Base-by-base conservation (phyloP, 2,329 filamentous ascomycete species). In the Simplicillium sp. region DNA sequence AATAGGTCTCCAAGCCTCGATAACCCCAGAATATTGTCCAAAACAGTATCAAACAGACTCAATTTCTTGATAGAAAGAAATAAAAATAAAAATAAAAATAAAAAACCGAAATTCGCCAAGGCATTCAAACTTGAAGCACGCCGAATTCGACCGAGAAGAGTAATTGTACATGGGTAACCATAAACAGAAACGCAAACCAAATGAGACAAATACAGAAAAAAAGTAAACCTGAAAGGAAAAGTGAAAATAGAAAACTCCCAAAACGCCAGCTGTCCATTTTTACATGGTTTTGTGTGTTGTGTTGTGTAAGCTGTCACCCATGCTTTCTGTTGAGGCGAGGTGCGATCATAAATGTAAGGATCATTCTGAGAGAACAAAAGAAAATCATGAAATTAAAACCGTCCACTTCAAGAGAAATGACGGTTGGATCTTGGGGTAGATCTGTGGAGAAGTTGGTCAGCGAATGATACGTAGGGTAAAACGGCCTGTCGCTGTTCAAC, bases 401-500 rank as follows among this genome's bases (percentile, higher is more conserved):
- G 20, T 25, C 20, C 20, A 25, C 13, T 43, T 43, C 16, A 44
- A 47, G 50, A 59, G 40, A 61, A 59, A 38, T 63, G 58, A 35
- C 64, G 68, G 49, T 71, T 71, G 50, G 68, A 73, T 44, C 68
- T 67, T 37, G 67, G 65, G 4, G 67, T 68, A 50, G 53, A 53
- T 43, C 65, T 61, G 14, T 11, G 12, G 35, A 11, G n/a, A 32
- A 18, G 8, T 12, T 31, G 32, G 44, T 47, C 38, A 45, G 15
- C 29, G 15, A 36, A 31, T 38, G 40, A 18, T 38, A 7, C 20
- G 9, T 9, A 25, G 9, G 20, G 20, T 9, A 9, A 9, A 25
- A 9, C 6, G 9, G 20, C 20, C 15, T 3, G 3, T 7, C 9
- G 3, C 25, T 2, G 36, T 7, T 12, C 13, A 8, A 66, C 73